Base-by-base conservation (phyloP, 2,329 filamentous ascomycete genomes). In the Juglanconis sp. region DNA sequence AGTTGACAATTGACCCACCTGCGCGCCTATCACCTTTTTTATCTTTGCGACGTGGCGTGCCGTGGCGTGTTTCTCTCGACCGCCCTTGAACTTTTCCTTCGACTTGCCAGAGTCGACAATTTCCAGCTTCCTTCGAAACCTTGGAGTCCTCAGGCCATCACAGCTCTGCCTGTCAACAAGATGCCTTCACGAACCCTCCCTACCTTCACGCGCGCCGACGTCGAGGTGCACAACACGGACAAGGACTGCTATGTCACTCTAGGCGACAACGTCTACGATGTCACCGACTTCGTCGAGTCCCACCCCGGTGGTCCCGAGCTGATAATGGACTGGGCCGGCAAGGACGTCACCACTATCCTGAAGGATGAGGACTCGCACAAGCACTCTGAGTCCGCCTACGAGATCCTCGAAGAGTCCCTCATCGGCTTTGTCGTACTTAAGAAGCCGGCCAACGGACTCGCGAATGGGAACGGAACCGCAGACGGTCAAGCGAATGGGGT, bases 191-290 rank as follows among this genome's bases (percentile, higher is more conserved):
- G 85, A 72, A 92, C 86, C 53, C 86, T 98, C 53, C 94, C 94
- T 60, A 94, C 89, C 34, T 88, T 98, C 71, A 88, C 91, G 53
- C 82, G 82, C 67, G 85, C 88, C 66, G 91, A 99, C 73, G 87
- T 99, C 70, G 86, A 88, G 74, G 80, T 87, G 67, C 92, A 96
- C 76, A 94, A 90, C 73, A 88, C 85, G 51, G 78, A 79, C 53
- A 85, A 92, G 71, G 96, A 92, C 53, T 98, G 94, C 80, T 99
- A 93, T 80, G 93, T 99, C 68, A 95, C 91, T 3, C 81, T 97
- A 57, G 93, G 92, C 64, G 83, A 84, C 61, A 96, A 94, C 68
- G 94, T 99, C 68, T 99, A 92, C 82, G 94, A 99, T 79, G 84
- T 99, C 65, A 97, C 95, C 61, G 86, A 91, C 59, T 99, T 99